phyloP scores from a whole-genome alignment of 805 yeast species.

The Saccharomycopsis fodiens region DNA sequence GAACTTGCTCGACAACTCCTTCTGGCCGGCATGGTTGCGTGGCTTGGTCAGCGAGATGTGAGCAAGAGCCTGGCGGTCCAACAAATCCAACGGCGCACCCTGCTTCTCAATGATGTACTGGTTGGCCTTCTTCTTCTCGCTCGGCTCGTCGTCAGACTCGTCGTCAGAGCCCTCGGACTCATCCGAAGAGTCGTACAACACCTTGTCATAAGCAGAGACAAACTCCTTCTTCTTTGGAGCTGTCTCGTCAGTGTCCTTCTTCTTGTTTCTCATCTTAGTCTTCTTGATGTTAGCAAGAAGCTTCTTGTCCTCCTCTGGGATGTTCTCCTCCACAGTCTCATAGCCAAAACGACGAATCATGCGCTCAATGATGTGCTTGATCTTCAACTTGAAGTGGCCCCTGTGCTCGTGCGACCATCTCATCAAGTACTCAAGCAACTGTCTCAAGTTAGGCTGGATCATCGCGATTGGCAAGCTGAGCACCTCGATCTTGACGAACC shows the following conservation, averaged over 20 bases:
- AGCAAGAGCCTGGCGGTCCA: constrained; percentile 78
- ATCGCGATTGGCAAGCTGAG: constrained; percentile 73
- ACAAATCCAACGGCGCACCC: constrained; percentile 80
- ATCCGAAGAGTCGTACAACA: constrained; percentile 66
- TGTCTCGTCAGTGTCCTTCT: constrained; percentile 42
- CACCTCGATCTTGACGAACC: constrained; percentile 86
- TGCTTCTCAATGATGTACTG: constrained; percentile 70
- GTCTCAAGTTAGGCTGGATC: constrained; percentile 57
- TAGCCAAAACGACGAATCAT: constrained; percentile 85
- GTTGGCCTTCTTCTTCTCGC: constrained; percentile 28
- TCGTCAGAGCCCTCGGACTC: constrained; percentile 41
- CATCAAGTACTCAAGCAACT: constrained; percentile 64
- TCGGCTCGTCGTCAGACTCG: constrained; percentile 22
- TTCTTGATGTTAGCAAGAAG: constrained; percentile 80
- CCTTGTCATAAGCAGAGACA: constrained; percentile 88
- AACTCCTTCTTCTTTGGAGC: constrained; percentile 36
- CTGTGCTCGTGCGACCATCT: constrained; percentile 95
- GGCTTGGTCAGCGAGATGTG: constrained; percentile 89
- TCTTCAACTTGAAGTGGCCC: constrained; percentile 88
- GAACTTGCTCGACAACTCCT: constrained; percentile 27
- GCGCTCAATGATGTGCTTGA: constrained; percentile 89
- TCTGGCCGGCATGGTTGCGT: constrained; percentile 34
- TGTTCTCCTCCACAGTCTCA: constrained; percentile 69
- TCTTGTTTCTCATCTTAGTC: constrained; percentile 74
- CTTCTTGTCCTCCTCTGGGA: constrained; percentile 88